A percentile compares a stretch with the other conserved stretches of the same genome.
Conservation (phyloP, 352 stramenopile genomes). For the Phytophthora cryptogea region DNA sequence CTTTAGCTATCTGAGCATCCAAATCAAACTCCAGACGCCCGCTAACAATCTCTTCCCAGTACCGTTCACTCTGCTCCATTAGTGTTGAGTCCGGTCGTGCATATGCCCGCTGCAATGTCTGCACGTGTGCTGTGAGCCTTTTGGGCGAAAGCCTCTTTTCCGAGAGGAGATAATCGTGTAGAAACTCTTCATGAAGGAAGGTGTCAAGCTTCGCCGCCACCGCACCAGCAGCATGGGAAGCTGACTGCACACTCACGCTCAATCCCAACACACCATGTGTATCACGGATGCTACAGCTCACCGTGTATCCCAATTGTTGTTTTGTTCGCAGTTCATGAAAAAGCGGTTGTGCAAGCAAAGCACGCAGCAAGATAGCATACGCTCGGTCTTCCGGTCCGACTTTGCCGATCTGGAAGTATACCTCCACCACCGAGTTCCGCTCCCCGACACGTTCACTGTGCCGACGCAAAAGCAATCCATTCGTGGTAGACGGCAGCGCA, state of each 20-base stretch:
- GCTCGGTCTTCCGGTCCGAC: conserved; percentile 49
- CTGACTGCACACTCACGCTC: conserved; percentile 72
- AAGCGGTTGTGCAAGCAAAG: conserved; percentile 82
- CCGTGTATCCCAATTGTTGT: conserved; percentile 85
- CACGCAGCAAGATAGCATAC: conserved; percentile 72
- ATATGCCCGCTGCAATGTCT: conserved; percentile 49
- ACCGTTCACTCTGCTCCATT: conserved; percentile 59
- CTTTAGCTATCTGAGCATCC: conserved; percentile 47
- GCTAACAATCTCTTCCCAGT: conserved; percentile 78
- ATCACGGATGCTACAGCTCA: conserved; percentile 74
- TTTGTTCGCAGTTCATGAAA: conserved; percentile 83
- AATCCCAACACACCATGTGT: conserved; percentile 79
- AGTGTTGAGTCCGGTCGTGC: conserved; percentile 54
- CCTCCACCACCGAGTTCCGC: conserved; percentile 79
- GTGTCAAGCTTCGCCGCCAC: conserved; percentile 65
- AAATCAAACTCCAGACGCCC: conserved; percentile 68
- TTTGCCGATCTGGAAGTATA: conserved; percentile 85
- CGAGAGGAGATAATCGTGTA: conserved; percentile 18
- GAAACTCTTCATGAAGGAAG: conserved; percentile 64
- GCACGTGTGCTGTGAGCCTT: conserved; percentile 53
- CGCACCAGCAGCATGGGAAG: conserved; percentile 56
- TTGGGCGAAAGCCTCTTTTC: conserved; percentile 37
- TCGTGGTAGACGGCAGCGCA: conserved; percentile 51
- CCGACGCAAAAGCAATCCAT: conserved; percentile 62
- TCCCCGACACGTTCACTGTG: conserved; percentile 70